Evolutionary conservation across 2,329 filamentous ascomycete species (phyloP), one percentile per base, ranked within the genome.

Genomic region (Venturia carpophila): DNA sequence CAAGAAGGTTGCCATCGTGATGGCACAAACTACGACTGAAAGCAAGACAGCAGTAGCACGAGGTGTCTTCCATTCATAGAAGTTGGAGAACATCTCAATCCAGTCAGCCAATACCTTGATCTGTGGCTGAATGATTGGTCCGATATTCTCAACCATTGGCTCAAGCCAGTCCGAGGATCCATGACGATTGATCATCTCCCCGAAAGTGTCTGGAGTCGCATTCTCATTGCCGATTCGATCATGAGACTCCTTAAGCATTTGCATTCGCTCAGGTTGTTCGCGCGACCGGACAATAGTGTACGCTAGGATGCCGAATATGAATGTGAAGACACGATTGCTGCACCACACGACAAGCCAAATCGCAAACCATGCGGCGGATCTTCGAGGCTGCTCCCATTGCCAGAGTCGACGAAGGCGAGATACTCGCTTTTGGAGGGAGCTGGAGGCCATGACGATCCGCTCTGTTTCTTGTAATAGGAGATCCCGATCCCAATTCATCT

Each of bases 391-490:
- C 24, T 63, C n/a, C 62, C 62, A 63, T 17, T 52, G 30, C 62
- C 62, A 55, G 24, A 63, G 42, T 34, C 43, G 30, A 55, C 34
- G 62, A 10, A 63, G 47, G n/a, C 47, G 42, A 11, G 45, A 63
- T n/a, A 55, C 6, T 7, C 41, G 27, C 24, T 45, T 47, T 41
- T 63, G 62, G 17, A 63, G 15, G 15, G 41, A 10, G n/a, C 42
- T 63, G 37, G 73, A 76, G n/a, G 74, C 75, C 65, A 78, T 74
- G 24, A 77, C 68, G 4, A 79, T 67, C 21, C 77, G 73, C 65
- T 78, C 75, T 27, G 76, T 61, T 52, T 75, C 71, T 34, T 70
- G 69, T n/a, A 72, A 69, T 4, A 75, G 67, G 41, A 71, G 71
- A 65, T 76, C 74, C 30, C 74, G 65, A 58, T 77, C 74, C 64